Evolutionary conservation across 2,329 filamentous ascomycete species (phyloP), one percentile per base, ranked within the genome.

Genomic region (Aureobasidium musti): DNA sequence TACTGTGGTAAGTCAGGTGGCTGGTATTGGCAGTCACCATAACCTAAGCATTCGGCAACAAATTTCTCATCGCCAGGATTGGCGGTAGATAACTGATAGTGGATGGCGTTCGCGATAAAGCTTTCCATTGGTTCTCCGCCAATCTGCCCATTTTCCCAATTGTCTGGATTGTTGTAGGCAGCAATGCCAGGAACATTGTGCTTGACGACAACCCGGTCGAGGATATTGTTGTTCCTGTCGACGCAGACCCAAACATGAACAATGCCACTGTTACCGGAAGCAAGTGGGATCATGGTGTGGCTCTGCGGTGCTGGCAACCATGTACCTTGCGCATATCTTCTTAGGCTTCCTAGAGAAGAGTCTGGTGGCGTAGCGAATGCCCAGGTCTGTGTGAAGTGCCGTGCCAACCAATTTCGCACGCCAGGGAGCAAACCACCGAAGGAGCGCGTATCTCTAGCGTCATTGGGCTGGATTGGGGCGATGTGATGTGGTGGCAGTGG

Each of bases 181-280:
- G 4, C 8, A 5, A 14, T 10, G 1, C 57, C 57, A 23, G 57
- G 57, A 41, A 60, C 6, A 7, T 19, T 21, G 17, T 60, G 41
- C 28, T 60, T 60, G 39, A 60, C 57, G 57, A 60, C 57, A 11
- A 60, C 57, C 2, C 57, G 57, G 19, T 60, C 57, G 21, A 47
- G 26, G 28, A 60, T 60, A 3, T 47, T 60, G 26, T 47, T 26
- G n/a, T 45, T 33, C 5, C 30, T 7, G 19, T 49, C 57, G 28
- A 60, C 19, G 14, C 57, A 49, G 13, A 60, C 41, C 57, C 57
- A 60, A 6, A 49, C 39, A 17, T 60, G 57, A 1, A 60, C 28
- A 30, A 60, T 60, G 5, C 57, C 57, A 30, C 41, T 49, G n/a
- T n/a, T 28, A 47, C 57, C 41, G 7, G 4, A 1, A 14, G 26